Base-by-base conservation (phyloP, 176 grass and related monocot species). In the Hsuehochloa calcarea region DNA sequence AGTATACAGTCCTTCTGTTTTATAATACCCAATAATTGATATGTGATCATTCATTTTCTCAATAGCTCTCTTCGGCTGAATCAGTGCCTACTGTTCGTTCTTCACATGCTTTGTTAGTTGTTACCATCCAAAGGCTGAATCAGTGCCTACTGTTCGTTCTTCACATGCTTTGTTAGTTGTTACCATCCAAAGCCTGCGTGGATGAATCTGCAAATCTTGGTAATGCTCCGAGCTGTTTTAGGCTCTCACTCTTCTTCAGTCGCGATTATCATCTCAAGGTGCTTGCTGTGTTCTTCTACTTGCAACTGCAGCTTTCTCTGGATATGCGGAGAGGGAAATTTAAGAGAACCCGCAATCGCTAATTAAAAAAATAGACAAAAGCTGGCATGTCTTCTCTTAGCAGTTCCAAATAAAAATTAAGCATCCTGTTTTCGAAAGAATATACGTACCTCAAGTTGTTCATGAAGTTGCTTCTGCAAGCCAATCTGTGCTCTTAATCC, bases 281-380 rank as follows among this genome's bases (percentile, higher is more conserved):
- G 90, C 79, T 82, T 94, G 65, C 85, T 91, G n/a, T 97, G 92
- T 84, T 94, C 85, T 72, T 97, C 94, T 9, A 97, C 92, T 85
- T 88, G 90, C 70, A 94, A 13, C 68, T 97, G 94, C 77, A 97
- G 75, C 79, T 94, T 94, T 87, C 90, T 94, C 84, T 97, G 90
- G 85, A 90, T 72, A 90, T 97, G 79, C 22, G 1, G 31, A 34
- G 40, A 82, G 49, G 70, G 45, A 72, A 23, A 62, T 7, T 59
- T 0, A 34, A 68, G 52, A 51, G 49, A 9, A 8, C 3, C 11
- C 50, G 50, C 31, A 34, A 34, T 34, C 31, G 31, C 31, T 34
- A 0, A 3, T 84, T 23, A 84, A 3, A 1, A 37, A 39, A 74
- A 51, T 64, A 35, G 56, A 74, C 23, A 43, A 4, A 14, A 64